Evolutionary conservation across 2,329 filamentous ascomycete species (phyloP), one percentile per base, ranked within the genome.

Genomic region (Neopestalotiopsis sp.): DNA sequence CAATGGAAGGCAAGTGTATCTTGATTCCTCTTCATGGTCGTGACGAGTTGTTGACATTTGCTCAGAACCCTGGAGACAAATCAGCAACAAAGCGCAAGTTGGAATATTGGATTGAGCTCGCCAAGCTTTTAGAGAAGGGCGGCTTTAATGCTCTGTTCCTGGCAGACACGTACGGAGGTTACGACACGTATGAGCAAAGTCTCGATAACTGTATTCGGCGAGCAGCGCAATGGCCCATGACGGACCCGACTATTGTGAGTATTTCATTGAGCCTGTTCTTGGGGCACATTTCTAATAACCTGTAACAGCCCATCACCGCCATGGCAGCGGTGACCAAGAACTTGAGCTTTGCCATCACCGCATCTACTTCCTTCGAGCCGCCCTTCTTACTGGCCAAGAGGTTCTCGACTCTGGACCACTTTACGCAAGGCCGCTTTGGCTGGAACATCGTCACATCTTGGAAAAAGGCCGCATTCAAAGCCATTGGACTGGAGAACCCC

Each of bases 311-410:
- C 2, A 89, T 91, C 67, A 85, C 85, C 2, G 89, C 89, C 40
- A 91, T 91, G 89, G 89, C 89, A 3, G 88, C 89, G 0, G 89
- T 90, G 38, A 91, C 89, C 0, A 90, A 89, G 78, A 89, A 89
- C 65, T 80, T 91, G 2, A 82, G 84, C 0, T 91, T 91, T 71
- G 89, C 85, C 1, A 89, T 92, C 70, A 91, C 89, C 0, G 87
- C 88, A 0, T 89, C 87, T 0, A 91, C 89, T 2, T 87, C 87
- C 0, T 91, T 90, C 68, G 88, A 91, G 70, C 86, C 87, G 0
- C 89, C 89, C 0, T 91, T 89, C 69, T 76, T 90, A 1, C 79
- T 91, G 0, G 89, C 89, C 0, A 90, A 90, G 74, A 81, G 88
- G 0, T 90, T 91, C 67, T 90, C 87, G 0, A 89, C 87, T 0